A percentile compares a stretch with the other conserved stretches of the same genome.
Conservation (phyloP, 2,329 filamentous ascomycete species). For the Fusarium luffae region DNA sequence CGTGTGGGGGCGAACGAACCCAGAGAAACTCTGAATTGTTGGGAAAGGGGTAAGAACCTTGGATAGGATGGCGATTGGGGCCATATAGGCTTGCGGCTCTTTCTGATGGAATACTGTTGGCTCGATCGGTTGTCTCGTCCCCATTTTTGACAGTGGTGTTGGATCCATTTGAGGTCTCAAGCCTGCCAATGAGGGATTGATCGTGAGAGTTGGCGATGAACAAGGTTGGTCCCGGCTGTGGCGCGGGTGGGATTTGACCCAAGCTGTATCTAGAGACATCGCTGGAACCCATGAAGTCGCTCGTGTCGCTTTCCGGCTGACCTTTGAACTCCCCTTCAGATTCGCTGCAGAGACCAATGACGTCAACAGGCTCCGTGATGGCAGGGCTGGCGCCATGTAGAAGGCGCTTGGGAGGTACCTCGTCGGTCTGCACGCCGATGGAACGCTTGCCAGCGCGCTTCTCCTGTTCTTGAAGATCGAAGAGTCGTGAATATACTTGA, state of each 20-base stretch:
- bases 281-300: neutral
- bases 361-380: too few relatives aligned
- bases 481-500: too few relatives aligned
- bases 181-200: accelerated
- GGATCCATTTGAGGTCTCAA: neutral
- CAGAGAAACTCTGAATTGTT: neutral
- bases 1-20: neutral
- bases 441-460: too few relatives aligned
- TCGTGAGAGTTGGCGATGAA: neutral
- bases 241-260: neutral
- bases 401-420: too few relatives aligned
- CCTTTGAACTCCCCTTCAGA: neutral
- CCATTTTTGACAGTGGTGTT: neutral
- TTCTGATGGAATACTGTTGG: neutral
- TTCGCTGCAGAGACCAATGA: too few relatives aligned
- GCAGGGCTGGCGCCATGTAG: too few relatives aligned
- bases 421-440: too few relatives aligned
- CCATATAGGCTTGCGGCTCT: neutral
- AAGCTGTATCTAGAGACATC: neutral
- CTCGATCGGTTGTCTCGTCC: neutral
- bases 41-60: neutral
- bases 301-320: neutral
- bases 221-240: neutral
- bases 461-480: too few relatives aligned
- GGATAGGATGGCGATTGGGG: neutral